Percentiles rank a stretch among this genome's conserved stretches.
Conservation (phyloP, 768 basidiomycete genomes). For the Cyclocybe aegerita region DNA sequence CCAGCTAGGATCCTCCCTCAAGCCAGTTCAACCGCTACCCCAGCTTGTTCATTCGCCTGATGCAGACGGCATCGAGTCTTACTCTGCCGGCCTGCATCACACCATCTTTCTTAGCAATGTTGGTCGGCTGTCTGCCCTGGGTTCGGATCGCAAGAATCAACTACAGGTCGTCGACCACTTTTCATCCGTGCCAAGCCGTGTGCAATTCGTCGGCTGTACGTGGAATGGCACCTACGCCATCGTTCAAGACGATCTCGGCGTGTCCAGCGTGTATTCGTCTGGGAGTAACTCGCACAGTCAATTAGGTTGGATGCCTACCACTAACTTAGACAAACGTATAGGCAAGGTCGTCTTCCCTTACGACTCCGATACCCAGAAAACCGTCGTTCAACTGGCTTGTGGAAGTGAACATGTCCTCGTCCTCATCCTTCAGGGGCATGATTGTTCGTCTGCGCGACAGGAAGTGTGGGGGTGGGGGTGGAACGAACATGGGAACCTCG, state of each 20-base stretch:
- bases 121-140: conserved; percentile 51
- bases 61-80: conserved; percentile 26
- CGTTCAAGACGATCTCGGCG: conserved; percentile 12
- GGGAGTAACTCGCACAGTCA: conserved; percentile 67
- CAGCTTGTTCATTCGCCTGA: conserved; percentile 33
- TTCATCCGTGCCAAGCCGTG: conserved; percentile 19
- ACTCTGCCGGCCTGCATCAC: conserved; percentile 43
- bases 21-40: conserved; percentile 28
- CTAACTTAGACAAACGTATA: not conserved
- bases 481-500: conserved; percentile 98
- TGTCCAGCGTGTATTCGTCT: conserved; percentile 35
- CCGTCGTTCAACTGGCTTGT: conserved; percentile 47
- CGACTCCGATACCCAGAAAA: conserved; percentile 15
- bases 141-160: conserved; percentile 74
- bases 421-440: conserved; percentile 16
- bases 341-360: conserved; percentile 12
- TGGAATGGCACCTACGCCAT: conserved; percentile 79
- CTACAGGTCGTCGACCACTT: conserved; percentile 34
- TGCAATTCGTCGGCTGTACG: conserved; percentile 50
- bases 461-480: conserved; percentile 90
- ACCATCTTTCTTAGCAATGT: conserved; percentile 56
- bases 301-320: conserved; percentile 43
- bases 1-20: conserved; percentile 57
- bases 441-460: conserved; percentile 14
- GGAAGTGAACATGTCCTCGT: conserved; percentile 86